Conservation (phyloP, 768 basidiomycete genomes). For the Tephrocybe sp. region DNA sequence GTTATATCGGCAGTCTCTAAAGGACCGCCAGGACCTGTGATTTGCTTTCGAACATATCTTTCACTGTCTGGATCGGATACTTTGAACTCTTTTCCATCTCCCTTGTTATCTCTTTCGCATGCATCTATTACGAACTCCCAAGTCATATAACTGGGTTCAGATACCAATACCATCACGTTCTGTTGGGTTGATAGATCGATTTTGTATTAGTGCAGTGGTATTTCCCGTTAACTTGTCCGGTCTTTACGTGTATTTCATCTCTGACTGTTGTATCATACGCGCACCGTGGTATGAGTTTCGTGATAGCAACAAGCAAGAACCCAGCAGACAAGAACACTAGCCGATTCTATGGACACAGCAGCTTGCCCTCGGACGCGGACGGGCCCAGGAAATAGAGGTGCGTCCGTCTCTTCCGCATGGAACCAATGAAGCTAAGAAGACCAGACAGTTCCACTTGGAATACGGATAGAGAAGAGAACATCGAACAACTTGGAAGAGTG, state of each 20-base stretch:
- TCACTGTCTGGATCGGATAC: constrained; percentile 1
- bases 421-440: too few relatives aligned
- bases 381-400: too few relatives aligned
- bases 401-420: too few relatives aligned
- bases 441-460: too few relatives aligned
- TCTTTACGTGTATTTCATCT: constrained; percentile 21
- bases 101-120: neutral
- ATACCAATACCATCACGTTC: constrained; percentile 1
- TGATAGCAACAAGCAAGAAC: too few relatives aligned
- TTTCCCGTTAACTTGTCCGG: constrained; percentile 24
- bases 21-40: neutral
- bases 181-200: constrained; percentile 1
- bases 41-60: neutral
- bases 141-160: neutral
- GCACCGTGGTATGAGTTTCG: neutral
- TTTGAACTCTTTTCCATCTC: neutral
- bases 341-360: too few relatives aligned
- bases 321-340: too few relatives aligned
- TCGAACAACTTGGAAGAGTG: too few relatives aligned
- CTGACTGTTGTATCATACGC: neutral
- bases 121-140: too few relatives aligned
- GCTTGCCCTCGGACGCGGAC: too few relatives aligned
- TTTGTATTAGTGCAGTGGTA: constrained; percentile 23
- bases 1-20: too few relatives aligned
- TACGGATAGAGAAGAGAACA: too few relatives aligned